Evolutionary conservation across 2,329 filamentous ascomycete genomes (phyloP), one percentile per base, ranked within the genome.

Genomic region (Pyrenophora seminiperda): DNA sequence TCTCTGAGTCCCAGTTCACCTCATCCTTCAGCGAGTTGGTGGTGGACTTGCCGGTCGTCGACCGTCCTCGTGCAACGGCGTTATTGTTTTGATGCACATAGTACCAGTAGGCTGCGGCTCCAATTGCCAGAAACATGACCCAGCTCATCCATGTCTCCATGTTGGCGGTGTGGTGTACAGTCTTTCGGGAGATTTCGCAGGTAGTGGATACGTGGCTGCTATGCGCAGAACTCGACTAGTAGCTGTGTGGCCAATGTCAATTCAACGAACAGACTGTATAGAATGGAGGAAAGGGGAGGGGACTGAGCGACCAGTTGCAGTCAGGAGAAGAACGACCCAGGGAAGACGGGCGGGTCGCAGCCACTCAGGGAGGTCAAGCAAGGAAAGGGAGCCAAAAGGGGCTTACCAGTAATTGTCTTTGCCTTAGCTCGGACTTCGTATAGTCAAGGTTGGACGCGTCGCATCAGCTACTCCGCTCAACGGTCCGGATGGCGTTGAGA

Each of bases 91-190:
- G 61, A 40, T 52, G 38, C n/a, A 32, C 62, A 54, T 61, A 65
- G 57, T 72, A 72, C 40, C 56, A 67, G 51, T 65, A 67, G 17
- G 52, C 53, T 13, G 52, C 66, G 20, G 59, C 68, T 31, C 50
- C 55, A 41, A 72, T 54, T 56, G 60, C 63, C 49, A 73, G 43
- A 44, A 71, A 63, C 27, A 66, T 50, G 20, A 58, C 62, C 71
- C 71, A 73, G 54, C 60, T 72, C 52, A 61, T 54, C 67, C 63
- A 68, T 17, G 65, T 47, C 57, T 70, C 62, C 68, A 72, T 71
- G 47, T 34, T 66, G 53, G 24, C 24, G 5, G 41, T 36, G 38
- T 18, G 18, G 43, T 41, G 19, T 48, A 33, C 5, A 41, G 9
- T 34, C 22, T 19, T 29, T 18, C 15, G 30, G 19, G 27, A 22